These are phyloP conservation scores for Phascolomyces articulosus DNA, from an alignment of 371 early-diverging fungal species.

Conservation along the genomic window DNA sequence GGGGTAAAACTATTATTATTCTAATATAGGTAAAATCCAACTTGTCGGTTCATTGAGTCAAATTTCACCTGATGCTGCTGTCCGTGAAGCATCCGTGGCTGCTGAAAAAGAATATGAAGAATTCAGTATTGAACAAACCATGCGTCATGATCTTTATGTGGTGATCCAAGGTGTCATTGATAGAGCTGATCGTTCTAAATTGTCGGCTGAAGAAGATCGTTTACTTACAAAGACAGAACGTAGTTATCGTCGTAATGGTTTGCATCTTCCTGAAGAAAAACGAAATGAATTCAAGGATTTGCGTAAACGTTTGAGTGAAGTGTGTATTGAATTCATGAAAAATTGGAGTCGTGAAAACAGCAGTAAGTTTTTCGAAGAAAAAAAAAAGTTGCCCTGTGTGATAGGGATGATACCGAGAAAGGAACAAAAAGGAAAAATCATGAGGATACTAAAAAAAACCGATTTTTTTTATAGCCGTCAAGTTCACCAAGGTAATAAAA, in stretches of 20 bases:
- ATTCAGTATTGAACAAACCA: constrained; percentile 73
- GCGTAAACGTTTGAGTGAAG: constrained; percentile 70
- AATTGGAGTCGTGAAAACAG: constrained; percentile 65
- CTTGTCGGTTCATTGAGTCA: constrained; percentile 66
- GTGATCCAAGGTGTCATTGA: constrained; percentile 60
- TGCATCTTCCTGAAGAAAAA: constrained; percentile 65
- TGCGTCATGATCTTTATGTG: constrained; percentile 79
- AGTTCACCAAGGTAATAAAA: constrained; percentile 43
- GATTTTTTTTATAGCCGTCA: constrained; percentile 39
- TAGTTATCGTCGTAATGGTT: constrained; percentile 72
- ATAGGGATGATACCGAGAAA: too few relatives aligned
- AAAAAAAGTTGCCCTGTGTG: too few relatives aligned
- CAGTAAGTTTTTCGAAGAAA: constrained; percentile 31
- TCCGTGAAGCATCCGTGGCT: constrained; percentile 73
- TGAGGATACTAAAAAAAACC: too few relatives aligned
- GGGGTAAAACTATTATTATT: too few relatives aligned
- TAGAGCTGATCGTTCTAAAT: constrained; percentile 50
- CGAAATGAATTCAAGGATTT: constrained; percentile 63
- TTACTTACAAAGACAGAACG: constrained; percentile 65
- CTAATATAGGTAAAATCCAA: constrained; percentile 50
- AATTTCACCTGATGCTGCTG: constrained; percentile 65
- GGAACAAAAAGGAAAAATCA: too few relatives aligned
- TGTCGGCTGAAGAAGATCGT: constrained; percentile 69
- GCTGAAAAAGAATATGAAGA: constrained; percentile 68
- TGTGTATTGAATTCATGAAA: constrained; percentile 66